Percentiles rank a stretch among this genome's conserved stretches.
These are phyloP conservation scores for Fusarium pilosicola DNA, from an alignment of 2,329 filamentous ascomycete species.

Conservation along the genomic window DNA sequence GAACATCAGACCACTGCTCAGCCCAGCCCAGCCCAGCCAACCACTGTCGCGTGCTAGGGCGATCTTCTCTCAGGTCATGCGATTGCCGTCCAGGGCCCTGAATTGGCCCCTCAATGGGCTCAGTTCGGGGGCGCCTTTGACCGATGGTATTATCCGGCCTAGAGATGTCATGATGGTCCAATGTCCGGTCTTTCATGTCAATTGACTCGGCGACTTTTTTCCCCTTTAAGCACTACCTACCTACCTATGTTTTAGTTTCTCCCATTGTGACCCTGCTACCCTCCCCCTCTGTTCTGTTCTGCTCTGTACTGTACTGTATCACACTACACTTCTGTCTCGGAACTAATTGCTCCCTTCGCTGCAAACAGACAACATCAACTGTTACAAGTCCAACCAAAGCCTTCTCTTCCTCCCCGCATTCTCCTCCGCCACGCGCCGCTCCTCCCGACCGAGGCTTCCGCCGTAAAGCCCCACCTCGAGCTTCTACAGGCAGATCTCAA, in stretches of 20 bases:
- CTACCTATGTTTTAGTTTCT: background rate
- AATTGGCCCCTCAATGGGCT: slow-evolving; percentile 34
- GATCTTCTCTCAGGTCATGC: slow-evolving; percentile 38
- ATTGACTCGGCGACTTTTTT: slow-evolving; percentile 14
- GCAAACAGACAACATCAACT: slow-evolving; percentile 13
- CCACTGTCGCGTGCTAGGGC: slow-evolving; percentile 38
- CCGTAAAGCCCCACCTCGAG: slow-evolving; percentile 36
- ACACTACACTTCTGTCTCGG: background rate
- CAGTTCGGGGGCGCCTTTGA: slow-evolving; percentile 27
- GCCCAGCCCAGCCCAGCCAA: slow-evolving; percentile 27
- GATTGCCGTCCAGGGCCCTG: slow-evolving; percentile 26
- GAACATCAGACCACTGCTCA: slow-evolving; percentile 39
- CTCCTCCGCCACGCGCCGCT: slow-evolving; percentile 41
- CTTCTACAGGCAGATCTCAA: slow-evolving; percentile 24
- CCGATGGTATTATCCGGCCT: slow-evolving; percentile 22
- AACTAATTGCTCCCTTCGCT: slow-evolving; percentile 22
- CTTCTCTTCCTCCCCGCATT: slow-evolving; percentile 39
- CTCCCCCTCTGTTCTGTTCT: background rate
- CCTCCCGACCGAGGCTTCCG: slow-evolving; percentile 41
- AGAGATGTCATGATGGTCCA: slow-evolving; percentile 27
- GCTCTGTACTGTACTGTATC: background rate
- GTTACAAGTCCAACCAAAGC: background rate
- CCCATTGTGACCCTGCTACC: background rate
- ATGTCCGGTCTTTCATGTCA: background rate
- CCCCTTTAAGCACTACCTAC: background rate